A percentile compares a stretch with the other conserved stretches of the same genome.
Conservation (phyloP, 176 grass and related monocot genomes). For the Metroxylon sagu region DNA sequence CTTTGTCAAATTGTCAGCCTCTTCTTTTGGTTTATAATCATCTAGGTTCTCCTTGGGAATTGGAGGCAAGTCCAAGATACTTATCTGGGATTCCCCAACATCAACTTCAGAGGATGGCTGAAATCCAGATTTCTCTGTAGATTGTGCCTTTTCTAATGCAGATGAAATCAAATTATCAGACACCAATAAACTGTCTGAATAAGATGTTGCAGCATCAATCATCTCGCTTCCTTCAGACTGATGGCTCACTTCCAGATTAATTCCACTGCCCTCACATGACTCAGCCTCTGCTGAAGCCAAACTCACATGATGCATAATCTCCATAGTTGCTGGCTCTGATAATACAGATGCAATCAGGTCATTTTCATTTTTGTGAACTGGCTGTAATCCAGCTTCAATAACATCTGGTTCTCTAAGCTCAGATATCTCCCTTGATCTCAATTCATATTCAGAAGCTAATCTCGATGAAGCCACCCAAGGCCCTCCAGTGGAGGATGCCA, state of each 20-base stretch:
- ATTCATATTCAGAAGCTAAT: not conserved
- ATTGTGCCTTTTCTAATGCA: slow-evolving; percentile 1
- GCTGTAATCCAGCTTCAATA: not conserved
- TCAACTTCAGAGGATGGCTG: not conserved
- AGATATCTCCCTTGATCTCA: slow-evolving; percentile 1
- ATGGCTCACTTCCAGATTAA: slow-evolving; percentile 1
- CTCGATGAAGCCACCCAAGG: not conserved
- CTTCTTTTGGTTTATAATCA: not conserved
- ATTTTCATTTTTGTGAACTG: not conserved
- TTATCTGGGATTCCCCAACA: not conserved
- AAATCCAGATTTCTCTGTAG: slow-evolving; percentile 18
- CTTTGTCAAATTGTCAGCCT: not conserved
- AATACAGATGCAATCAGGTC: not conserved
- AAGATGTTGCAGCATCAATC: slow-evolving; percentile 15
- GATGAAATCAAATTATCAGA: slow-evolving; percentile 11
- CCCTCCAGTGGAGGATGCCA: not conserved
- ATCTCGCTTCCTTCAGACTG: slow-evolving; percentile 20
- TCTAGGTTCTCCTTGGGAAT: slow-evolving; percentile 2
- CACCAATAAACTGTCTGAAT: slow-evolving; percentile 8
- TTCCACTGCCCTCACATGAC: too few relatives aligned
- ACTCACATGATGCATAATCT: slow-evolving; percentile 15
- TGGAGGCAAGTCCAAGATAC: not conserved
- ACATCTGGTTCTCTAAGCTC: slow-evolving; percentile 5
- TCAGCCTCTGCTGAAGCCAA: not conserved
- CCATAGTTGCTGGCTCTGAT: not conserved